phyloP scores from a whole-genome alignment of 2,329 filamentous ascomycete genomes.

The Aurifilum marmelostoma region DNA sequence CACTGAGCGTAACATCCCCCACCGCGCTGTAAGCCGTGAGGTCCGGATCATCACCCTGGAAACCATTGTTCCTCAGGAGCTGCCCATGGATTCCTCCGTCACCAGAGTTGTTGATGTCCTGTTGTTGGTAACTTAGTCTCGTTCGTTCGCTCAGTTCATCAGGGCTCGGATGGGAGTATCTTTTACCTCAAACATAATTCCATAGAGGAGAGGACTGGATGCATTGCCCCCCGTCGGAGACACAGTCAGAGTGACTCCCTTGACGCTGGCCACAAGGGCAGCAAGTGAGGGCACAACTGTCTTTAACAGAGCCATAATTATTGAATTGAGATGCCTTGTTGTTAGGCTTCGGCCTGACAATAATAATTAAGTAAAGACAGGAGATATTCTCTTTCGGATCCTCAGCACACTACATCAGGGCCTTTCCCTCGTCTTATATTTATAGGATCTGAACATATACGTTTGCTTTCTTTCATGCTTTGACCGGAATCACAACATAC shows the following conservation, averaged over 20 bases:
- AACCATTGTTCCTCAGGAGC: slow-evolving; percentile 70
- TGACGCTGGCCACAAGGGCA: background rate
- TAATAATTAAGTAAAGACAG: background rate
- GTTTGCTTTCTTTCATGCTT: background rate
- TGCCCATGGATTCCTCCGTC: slow-evolving; percentile 58
- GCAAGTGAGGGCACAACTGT: background rate
- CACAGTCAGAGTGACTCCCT: slow-evolving; percentile 26
- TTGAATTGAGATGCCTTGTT: background rate
- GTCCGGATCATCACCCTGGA: slow-evolving; percentile 57
- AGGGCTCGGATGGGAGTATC: background rate
- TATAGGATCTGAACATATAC: no score
- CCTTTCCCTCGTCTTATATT: background rate
- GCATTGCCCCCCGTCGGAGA: slow-evolving; percentile 41
- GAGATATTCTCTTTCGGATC: background rate
- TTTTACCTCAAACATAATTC: slow-evolving; percentile 44
- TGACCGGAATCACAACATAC: background rate
- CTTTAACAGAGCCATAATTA: background rate
- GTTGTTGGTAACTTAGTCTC: background rate
- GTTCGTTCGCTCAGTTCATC: background rate
- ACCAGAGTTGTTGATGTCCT: slow-evolving; percentile 67
- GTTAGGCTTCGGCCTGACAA: background rate
- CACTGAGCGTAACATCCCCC: slow-evolving; percentile 47
- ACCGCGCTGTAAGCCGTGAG: slow-evolving; percentile 50
- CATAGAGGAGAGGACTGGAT: slow-evolving; percentile 44
- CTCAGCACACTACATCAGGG: background rate